Evolutionary conservation across 257 asterid species (phyloP), one percentile per base, ranked within the genome.

Genomic region (Gentiana straminea): DNA sequence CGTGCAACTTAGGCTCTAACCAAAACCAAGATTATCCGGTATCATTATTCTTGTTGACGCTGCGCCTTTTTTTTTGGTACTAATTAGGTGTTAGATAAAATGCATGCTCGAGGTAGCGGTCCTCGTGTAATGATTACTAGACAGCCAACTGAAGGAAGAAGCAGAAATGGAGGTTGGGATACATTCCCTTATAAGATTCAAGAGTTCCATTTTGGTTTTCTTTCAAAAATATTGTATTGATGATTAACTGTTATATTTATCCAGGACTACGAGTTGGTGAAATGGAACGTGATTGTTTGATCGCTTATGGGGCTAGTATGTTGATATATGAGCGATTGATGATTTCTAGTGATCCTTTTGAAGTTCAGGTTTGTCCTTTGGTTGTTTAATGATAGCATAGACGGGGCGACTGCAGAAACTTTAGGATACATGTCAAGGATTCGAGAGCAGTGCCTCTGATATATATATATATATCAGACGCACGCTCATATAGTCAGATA

Each of bases 261-360:
- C 50, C 81, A 84, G 96, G 98, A 55, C 70, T 91, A 38, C 86
- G 97, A 8, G 95, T 91, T 59, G 98, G 98, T 67, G 98, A 91
- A 69, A 91, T 91, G 98, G 98, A 91, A 72, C 96, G 98, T 49
- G 98, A 91, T 69, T 91, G 98, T 67, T 79, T 91, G 69, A 84
- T 91, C 81, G 97, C 98, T 8, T 91, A 91, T 77, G 98, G 97
- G 56, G 95, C 98, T 60, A 84, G 97, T 71, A 87, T 87, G 96
- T 73, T 87, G 62, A 71, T 84, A 76, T 78, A 83, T 32, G 98
- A 91, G 65, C 94, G 97, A 9, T 60, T 91, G 72, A 91, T 91
- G 97, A 5, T 87, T 66, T 87, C 98, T 32, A 91, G 98, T 64
- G 98, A 91, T 70, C 97, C 96, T 8, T 91, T 84, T 62, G 97